A percentile compares a stretch with the other conserved stretches of the same genome.
These are phyloP conservation scores for Lecanicillium sp. DNA, from an alignment of 2,329 filamentous ascomycete genomes.

Conservation along the genomic window DNA sequence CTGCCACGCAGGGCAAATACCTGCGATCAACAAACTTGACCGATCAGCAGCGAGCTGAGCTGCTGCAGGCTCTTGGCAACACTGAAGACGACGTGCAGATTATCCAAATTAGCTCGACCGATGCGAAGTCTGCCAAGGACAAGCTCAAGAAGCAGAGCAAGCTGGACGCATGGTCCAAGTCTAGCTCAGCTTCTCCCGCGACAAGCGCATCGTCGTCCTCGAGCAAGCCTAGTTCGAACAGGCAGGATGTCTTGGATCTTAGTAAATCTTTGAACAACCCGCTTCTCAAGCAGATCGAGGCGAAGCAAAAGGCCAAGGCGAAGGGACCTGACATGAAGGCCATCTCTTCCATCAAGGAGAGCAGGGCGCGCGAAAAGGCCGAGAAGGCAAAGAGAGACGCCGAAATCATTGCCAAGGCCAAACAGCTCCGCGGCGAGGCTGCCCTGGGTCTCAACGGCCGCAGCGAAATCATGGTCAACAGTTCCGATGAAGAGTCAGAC, in stretches of 20 bases:
- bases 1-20: slow-evolving; percentile 47
- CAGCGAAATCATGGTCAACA: slow-evolving; percentile 87
- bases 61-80: slow-evolving; percentile 58
- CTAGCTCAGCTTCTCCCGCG: slow-evolving; percentile 27
- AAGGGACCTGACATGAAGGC: slow-evolving; percentile 30
- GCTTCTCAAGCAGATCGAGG: slow-evolving; percentile 40
- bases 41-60: slow-evolving; percentile 76
- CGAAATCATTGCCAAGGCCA: slow-evolving; percentile 64
- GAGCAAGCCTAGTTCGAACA: slow-evolving; percentile 30
- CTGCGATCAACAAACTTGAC: slow-evolving; percentile 72
- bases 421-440: slow-evolving; percentile 35
- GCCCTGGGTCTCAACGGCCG: slow-evolving; percentile 64
- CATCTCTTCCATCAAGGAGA: slow-evolving; percentile 54
- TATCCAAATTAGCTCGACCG: slow-evolving; percentile 33
- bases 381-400: slow-evolving; percentile 68
- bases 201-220: slow-evolving; percentile 15
- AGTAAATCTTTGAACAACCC: slow-evolving; percentile 42
- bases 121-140: slow-evolving; percentile 25
- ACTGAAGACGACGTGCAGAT: slow-evolving; percentile 50
- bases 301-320: slow-evolving; percentile 23
- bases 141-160: slow-evolving; percentile 50
- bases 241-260: slow-evolving; percentile 42
- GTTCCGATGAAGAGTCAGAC: slow-evolving; percentile 68
- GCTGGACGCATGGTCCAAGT: slow-evolving; percentile 58
- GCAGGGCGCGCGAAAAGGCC: slow-evolving; percentile 67